These are phyloP conservation scores for Acanthamoeba healyi DNA, from an alignment of 208 protist genomes.

Conservation along the genomic window DNA sequence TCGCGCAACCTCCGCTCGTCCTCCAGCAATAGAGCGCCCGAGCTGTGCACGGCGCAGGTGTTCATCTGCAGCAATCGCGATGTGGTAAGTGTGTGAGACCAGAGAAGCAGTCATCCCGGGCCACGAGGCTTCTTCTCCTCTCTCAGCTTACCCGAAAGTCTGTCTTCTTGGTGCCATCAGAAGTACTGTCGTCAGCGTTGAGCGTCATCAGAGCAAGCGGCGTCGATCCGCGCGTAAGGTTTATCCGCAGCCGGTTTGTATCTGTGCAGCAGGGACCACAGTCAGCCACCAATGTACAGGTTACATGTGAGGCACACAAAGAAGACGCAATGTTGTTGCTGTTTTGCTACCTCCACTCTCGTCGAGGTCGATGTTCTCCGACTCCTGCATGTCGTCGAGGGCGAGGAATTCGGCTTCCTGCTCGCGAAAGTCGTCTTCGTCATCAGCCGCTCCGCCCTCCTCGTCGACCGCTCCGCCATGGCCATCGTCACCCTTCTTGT, in stretches of 20 bases:
- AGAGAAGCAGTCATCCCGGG: too few species aligned
- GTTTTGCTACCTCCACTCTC: neutral
- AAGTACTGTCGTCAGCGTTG: constrained; percentile 24
- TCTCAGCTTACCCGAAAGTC: constrained; percentile 1
- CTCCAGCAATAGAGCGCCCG: constrained; percentile 69
- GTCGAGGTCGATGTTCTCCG: constrained; percentile 77
- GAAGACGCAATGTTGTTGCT: neutral
- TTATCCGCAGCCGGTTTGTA: neutral
- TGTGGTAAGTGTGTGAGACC: too few species aligned
- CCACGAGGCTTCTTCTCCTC: too few species aligned
- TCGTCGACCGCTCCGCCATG: constrained; percentile 1
- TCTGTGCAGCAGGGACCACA: neutral
- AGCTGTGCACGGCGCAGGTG: constrained; percentile 72
- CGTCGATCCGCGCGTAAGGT: neutral
- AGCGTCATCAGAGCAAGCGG: constrained; percentile 54
- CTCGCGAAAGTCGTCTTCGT: constrained; percentile 52
- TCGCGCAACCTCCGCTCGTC: constrained; percentile 62
- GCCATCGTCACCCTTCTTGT: constrained; percentile 17
- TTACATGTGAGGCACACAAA: neutral
- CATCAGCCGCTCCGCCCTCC: constrained; percentile 73
- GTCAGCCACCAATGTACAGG: too few species aligned
- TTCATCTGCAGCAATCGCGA: too few species aligned
- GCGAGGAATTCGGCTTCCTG: constrained; percentile 85
- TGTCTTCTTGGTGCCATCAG: constrained; percentile 62
- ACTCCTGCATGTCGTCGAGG: constrained; percentile 83